These are phyloP conservation scores for Prunus persica DNA, from an alignment of 306 rosid genomes.

Conservation along the genomic window Prunus_persica_NCBIv2 NC_034009.1:535001-535500, in stretches of 20 bases:
- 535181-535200: neutral
- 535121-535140: conserved; percentile 18
- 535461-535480: conserved; percentile 36
- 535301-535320: conserved; percentile 13
- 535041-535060: conserved; percentile 15
- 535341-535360: conserved; percentile 93
- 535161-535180: conserved; percentile 9
- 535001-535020: neutral
- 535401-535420: conserved; percentile 81
- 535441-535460: conserved; percentile 18
- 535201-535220: neutral
- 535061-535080: neutral
- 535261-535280: conserved; percentile 55
- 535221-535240: neutral
- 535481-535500: conserved; percentile 25
- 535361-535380: conserved; percentile 65
- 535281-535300: conserved; percentile 59
- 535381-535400: conserved; percentile 26
- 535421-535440: conserved; percentile 76
- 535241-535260: conserved; percentile 97
- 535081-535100: neutral
- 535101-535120: neutral
- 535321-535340: conserved; percentile 50
- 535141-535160: conserved; percentile 16
- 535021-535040: conserved; percentile 14